Percentiles rank a stretch among this genome's conserved stretches.
Evolutionary conservation across 176 grass and related monocot species (phyloP).

Genomic region (Urochloa ruziziensis): DNA sequence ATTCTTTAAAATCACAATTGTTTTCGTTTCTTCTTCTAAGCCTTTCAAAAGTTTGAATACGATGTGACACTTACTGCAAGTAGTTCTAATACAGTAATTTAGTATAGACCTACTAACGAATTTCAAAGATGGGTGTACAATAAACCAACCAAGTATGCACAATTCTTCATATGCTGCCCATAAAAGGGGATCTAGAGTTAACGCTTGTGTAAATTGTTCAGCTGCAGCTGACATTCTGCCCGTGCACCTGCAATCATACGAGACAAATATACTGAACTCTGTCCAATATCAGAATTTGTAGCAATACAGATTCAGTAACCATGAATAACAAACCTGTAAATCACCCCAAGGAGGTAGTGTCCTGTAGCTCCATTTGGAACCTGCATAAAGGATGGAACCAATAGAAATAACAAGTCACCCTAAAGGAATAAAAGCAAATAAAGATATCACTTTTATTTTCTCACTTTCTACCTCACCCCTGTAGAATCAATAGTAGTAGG

Average conservation of each 20-base stretch:
- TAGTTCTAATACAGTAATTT: neutral
- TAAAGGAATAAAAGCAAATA: constrained; percentile 16
- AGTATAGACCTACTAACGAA: constrained; percentile 7
- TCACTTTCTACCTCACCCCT: neutral
- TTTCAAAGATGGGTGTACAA: constrained; percentile 18
- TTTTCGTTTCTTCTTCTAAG: neutral
- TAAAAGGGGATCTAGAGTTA: constrained; percentile 86
- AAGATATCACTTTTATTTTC: constrained; percentile 7
- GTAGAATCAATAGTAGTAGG: constrained; percentile 11
- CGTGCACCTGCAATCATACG: constrained; percentile 64
- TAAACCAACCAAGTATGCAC: constrained; percentile 74
- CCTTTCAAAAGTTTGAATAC: neutral
- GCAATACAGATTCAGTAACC: neutral
- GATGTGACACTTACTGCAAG: neutral
- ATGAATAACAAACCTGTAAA: constrained; percentile 75
- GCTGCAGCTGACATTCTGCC: constrained; percentile 72
- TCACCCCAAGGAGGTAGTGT: constrained; percentile 93
- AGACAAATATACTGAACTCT: constrained; percentile 12
- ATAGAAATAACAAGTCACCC: neutral
- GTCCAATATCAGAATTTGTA: constrained; percentile 13
- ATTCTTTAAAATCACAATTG: constrained; percentile 7
- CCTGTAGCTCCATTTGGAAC: constrained; percentile 94
- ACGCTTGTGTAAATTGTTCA: constrained; percentile 85
- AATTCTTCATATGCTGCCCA: constrained; percentile 97
- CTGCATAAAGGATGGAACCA: constrained; percentile 41